phyloP scores from a whole-genome alignment of 1,139 yeast genomes.

The Yamadazyma dushanensis region DNA sequence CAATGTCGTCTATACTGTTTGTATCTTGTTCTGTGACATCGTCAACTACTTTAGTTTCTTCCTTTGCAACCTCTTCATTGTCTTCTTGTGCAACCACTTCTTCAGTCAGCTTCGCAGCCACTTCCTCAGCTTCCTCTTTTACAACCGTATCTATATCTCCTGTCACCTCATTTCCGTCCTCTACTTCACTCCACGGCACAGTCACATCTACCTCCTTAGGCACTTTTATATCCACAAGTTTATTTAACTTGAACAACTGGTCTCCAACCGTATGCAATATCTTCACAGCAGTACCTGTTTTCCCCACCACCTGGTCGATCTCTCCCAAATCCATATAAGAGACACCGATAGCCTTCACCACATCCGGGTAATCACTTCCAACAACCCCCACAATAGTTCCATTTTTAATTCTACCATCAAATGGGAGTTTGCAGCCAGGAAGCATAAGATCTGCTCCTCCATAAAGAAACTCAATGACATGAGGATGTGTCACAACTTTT shows the following conservation, averaged over 20 bases:
- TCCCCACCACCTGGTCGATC: slow-evolving; percentile 48
- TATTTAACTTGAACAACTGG: slow-evolving; percentile 47
- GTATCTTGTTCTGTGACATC: slow-evolving; percentile 3
- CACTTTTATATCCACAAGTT: slow-evolving; percentile 43
- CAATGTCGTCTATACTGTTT: slow-evolving; percentile 8
- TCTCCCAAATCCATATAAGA: slow-evolving; percentile 53
- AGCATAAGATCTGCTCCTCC: slow-evolving; percentile 91
- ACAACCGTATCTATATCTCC: slow-evolving; percentile 7
- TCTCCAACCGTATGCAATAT: slow-evolving; percentile 58
- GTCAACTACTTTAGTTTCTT: slow-evolving; percentile 8
- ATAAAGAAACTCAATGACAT: slow-evolving; percentile 61
- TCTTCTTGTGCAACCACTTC: slow-evolving; percentile 4
- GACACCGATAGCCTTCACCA: slow-evolving; percentile 74
- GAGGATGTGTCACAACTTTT: slow-evolving; percentile 65
- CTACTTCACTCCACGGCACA: slow-evolving; percentile 19
- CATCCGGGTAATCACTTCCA: slow-evolving; percentile 57
- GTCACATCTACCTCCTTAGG: slow-evolving; percentile 32
- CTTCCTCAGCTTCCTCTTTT: slow-evolving; percentile 6
- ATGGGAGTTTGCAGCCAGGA: slow-evolving; percentile 85
- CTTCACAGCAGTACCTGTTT: slow-evolving; percentile 67
- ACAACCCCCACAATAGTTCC: slow-evolving; percentile 76
- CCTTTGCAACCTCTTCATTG: slow-evolving; percentile 10
- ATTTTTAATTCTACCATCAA: slow-evolving; percentile 45
- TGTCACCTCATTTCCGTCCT: slow-evolving; percentile 1
- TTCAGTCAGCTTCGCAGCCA: slow-evolving; percentile 11